Evolutionary conservation across 805 yeast genomes (phyloP).

Genomic region (Lachancea sp.): DNA sequence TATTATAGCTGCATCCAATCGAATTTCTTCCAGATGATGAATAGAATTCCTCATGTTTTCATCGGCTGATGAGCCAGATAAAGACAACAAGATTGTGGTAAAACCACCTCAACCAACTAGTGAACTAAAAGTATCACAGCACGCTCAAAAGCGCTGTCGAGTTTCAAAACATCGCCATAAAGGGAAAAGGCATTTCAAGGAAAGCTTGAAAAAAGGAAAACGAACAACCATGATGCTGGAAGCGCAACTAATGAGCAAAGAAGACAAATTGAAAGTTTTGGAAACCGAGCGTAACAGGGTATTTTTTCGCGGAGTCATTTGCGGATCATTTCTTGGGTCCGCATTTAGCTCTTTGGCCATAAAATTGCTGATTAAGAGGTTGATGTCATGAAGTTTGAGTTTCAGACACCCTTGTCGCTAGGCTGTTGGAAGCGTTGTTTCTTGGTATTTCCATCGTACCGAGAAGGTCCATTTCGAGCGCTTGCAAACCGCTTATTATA

Average conservation of each 20-base stretch:
- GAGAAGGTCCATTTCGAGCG: conserved; percentile 2
- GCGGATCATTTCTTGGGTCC: conserved; percentile 30
- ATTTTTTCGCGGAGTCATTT: conserved; percentile 24
- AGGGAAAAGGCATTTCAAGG: background rate
- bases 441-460: conserved; percentile 6
- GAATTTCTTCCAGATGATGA: background rate
- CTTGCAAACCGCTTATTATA: background rate
- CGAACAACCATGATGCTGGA: background rate
- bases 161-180: background rate
- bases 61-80: background rate
- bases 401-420: background rate
- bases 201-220: background rate
- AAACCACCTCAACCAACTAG: background rate
- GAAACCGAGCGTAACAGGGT: conserved; percentile 2
- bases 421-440: background rate
- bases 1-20: too few relatives aligned
- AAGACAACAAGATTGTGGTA: too few relatives aligned
- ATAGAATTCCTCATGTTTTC: background rate
- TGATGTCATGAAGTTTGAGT: background rate
- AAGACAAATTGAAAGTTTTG: background rate
- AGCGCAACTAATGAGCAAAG: background rate
- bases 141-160: background rate
- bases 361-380: conserved; percentile 8
- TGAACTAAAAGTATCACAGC: background rate
- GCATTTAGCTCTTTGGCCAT: conserved; percentile 19